Percentiles rank a stretch among this genome's conserved stretches.
phyloP scores from a whole-genome alignment of 2,329 filamentous ascomycete species.

The Fusarium sulawesiense region DNA sequence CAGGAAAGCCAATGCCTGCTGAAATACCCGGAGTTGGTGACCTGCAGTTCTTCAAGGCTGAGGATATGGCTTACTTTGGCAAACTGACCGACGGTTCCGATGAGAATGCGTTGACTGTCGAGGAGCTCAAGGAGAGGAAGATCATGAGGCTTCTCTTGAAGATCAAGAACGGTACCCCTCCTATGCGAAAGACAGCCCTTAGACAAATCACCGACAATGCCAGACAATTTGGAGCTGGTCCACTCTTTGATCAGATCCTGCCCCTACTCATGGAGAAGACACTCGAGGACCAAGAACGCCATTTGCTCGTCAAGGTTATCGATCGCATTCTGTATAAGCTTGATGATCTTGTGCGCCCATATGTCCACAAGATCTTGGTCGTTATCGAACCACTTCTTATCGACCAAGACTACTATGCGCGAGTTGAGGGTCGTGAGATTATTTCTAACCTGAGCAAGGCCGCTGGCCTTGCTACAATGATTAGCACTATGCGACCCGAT shows the following conservation, averaged over 20 bases:
- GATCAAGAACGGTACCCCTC: conserved; percentile 98
- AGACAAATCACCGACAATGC: conserved; percentile 98
- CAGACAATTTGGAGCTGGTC: conserved; percentile 91
- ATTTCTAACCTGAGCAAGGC: conserved; percentile 98
- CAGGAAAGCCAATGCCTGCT: conserved; percentile 91
- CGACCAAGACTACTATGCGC: conserved; percentile 98
- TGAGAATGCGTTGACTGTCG: conserved; percentile 90
- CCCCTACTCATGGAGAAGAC: conserved; percentile 98
- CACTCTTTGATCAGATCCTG: conserved; percentile 96
- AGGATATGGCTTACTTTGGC: conserved; percentile 98
- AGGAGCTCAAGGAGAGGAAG: conserved; percentile 96
- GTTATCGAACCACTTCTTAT: conserved; percentile 99
- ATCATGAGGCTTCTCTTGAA: conserved; percentile 97
- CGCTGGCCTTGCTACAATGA: conserved; percentile 97
- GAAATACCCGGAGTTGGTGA: conserved; percentile 97
- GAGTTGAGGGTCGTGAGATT: conserved; percentile 97
- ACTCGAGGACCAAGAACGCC: conserved; percentile 95
- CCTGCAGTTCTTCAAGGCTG: conserved; percentile 96
- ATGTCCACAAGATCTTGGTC: conserved; percentile 97
- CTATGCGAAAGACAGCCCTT: conserved; percentile 97
- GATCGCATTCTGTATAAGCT: conserved; percentile 98
- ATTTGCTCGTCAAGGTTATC: conserved; percentile 98
- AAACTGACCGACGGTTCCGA: conserved; percentile 95
- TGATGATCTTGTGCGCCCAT: conserved; percentile 94
- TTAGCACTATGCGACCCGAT: conserved; percentile 98